These are phyloP conservation scores for Bryoglossum gracile DNA, from an alignment of 495 filamentous ascomycete species.

Conservation along the genomic window DNA sequence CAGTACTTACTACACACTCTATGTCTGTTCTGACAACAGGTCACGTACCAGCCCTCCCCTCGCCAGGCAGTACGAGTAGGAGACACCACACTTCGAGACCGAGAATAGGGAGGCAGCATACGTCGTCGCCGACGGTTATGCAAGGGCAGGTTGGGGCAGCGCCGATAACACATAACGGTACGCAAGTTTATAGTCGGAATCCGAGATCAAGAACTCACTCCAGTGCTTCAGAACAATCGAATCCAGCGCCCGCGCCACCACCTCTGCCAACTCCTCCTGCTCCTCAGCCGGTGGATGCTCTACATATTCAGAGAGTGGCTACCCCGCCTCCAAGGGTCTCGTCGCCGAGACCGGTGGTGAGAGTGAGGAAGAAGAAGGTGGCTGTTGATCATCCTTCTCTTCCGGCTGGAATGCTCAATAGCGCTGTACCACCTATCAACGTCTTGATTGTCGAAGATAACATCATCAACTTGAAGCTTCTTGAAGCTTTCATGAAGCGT, in stretches of 20 bases:
- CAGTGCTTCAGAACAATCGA: conserved; percentile 35
- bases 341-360: conserved; percentile 43
- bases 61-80: conserved; percentile 59
- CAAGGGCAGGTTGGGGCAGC: conserved; percentile 26
- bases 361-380: conserved; percentile 44
- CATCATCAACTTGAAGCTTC: conserved; percentile 85
- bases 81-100: conserved; percentile 45
- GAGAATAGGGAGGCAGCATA: conserved; percentile 60
- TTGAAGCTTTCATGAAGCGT: conserved; percentile 94
- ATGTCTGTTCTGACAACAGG: conserved; percentile 77
- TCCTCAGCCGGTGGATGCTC: conserved; percentile 28
- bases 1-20: conserved; percentile 33
- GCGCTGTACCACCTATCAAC: conserved; percentile 90
- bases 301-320: conserved; percentile 34
- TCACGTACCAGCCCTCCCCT: conserved; percentile 74
- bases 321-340: conserved; percentile 53
- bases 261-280: conserved; percentile 53
- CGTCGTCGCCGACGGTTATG: conserved; percentile 70
- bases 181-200: conserved; percentile 24
- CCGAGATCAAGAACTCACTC: conserved; percentile 44
- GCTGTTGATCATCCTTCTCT: conserved; percentile 39
- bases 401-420: conserved; percentile 64
- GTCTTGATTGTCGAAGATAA: conserved; percentile 98
- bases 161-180: conserved; percentile 30
- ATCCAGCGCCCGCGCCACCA: conserved; percentile 36